A percentile compares a stretch with the other conserved stretches of the same genome.
These are phyloP conservation scores for Echeveria elegans DNA, from an alignment of 164 flowering plant genomes.

Conservation along the genomic window DNA sequence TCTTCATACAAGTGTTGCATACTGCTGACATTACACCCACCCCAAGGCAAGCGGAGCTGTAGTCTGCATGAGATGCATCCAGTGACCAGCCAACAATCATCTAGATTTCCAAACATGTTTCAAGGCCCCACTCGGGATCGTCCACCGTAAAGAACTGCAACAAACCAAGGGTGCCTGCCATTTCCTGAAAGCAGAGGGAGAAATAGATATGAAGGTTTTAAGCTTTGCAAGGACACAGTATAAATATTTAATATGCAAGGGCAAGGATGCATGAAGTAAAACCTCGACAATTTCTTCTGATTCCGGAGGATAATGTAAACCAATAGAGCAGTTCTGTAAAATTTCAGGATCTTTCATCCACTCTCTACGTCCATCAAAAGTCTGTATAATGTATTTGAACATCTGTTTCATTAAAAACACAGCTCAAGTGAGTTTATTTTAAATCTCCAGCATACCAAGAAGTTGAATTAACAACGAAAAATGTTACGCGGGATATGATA, in stretches of 20 bases:
- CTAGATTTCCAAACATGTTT: background rate
- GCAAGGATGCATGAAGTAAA: background rate
- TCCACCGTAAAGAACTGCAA: background rate
- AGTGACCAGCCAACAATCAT: background rate
- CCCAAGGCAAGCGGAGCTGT: too few relatives aligned
- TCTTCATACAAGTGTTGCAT: background rate
- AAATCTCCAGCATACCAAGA: background rate
- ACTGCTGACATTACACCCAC: too few relatives aligned
- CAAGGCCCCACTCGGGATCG: background rate
- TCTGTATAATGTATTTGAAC: slow-evolving; percentile 54
- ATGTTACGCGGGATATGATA: background rate
- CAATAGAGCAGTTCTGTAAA: slow-evolving; percentile 66
- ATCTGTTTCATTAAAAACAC: slow-evolving; percentile 35
- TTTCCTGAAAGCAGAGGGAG: background rate
- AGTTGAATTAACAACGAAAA: background rate
- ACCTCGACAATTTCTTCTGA: slow-evolving; percentile 50
- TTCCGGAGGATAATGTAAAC: slow-evolving; percentile 49
- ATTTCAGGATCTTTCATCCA: slow-evolving; percentile 80
- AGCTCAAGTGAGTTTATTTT: background rate
- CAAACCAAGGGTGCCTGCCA: background rate
- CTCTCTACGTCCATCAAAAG: slow-evolving; percentile 50
- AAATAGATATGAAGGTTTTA: background rate
- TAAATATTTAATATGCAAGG: background rate
- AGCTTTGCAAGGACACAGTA: background rate
- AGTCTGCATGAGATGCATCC: background rate